Percentiles rank a stretch among this genome's conserved stretches.
phyloP scores from a whole-genome alignment of 116 monocot genomes.

The Dioscorea cayenensis region DNA sequence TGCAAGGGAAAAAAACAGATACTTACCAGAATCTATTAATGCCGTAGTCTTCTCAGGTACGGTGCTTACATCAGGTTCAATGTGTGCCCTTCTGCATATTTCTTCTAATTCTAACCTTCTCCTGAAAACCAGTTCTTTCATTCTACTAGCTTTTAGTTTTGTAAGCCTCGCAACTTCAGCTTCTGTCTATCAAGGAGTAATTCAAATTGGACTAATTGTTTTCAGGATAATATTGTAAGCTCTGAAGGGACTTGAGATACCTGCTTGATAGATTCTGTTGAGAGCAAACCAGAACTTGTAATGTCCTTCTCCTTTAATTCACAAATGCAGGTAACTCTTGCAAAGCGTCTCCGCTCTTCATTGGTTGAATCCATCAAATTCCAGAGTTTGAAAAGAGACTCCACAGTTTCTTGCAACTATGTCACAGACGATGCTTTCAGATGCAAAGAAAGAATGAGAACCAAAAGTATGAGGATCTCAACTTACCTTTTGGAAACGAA shows the following conservation, averaged over 20 bases:
- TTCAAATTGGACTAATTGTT: not conserved
- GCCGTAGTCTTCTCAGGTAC: slow-evolving; percentile 50
- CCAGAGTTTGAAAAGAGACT: slow-evolving; percentile 72
- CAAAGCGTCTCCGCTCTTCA: slow-evolving; percentile 58
- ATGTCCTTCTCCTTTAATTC: slow-evolving; percentile 34
- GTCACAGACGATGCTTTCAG: not conserved
- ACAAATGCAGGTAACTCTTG: slow-evolving; percentile 29
- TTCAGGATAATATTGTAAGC: too few relatives aligned
- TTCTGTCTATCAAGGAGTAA: slow-evolving; percentile 28
- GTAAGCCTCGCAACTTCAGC: slow-evolving; percentile 55
- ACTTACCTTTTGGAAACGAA: slow-evolving; percentile 52
- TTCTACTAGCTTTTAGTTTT: slow-evolving; percentile 52
- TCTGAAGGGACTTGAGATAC: slow-evolving; percentile 11
- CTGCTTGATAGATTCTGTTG: slow-evolving; percentile 59
- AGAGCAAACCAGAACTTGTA: slow-evolving; percentile 40
- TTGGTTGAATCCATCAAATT: slow-evolving; percentile 70
- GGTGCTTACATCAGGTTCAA: slow-evolving; percentile 62
- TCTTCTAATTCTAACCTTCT: slow-evolving; percentile 63
- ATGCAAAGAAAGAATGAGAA: not conserved
- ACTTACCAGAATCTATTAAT: slow-evolving; percentile 62
- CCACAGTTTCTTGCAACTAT: slow-evolving; percentile 49
- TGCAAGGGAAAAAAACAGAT: slow-evolving; percentile 2
- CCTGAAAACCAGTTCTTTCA: slow-evolving; percentile 78
- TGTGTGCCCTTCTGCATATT: slow-evolving; percentile 54
- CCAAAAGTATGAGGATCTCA: not conserved